Conservation (phyloP, 768 basidiomycete genomes). For the Phlebiopsis flavidoalba region DNA sequence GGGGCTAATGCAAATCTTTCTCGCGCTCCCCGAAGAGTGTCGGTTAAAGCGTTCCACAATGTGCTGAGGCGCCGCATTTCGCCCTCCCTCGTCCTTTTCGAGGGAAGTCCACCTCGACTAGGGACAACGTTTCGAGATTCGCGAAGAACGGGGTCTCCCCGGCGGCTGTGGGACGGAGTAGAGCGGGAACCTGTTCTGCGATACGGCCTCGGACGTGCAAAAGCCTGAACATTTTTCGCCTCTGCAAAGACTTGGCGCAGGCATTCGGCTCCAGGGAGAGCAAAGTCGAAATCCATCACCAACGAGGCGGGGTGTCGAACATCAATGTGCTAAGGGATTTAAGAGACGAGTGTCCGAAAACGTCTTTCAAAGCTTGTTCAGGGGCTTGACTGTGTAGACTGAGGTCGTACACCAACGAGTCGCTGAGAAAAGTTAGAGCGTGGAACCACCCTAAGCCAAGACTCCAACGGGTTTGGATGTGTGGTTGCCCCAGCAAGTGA, state of each 20-base stretch:
- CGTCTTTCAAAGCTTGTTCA: too few species aligned
- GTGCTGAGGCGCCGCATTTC: not conserved
- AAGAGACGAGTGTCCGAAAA: too few species aligned
- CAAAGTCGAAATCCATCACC: not conserved
- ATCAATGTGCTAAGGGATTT: too few species aligned
- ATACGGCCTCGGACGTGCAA: not conserved
- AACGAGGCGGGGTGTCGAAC: too few species aligned
- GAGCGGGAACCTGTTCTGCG: not conserved
- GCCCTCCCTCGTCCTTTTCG: not conserved
- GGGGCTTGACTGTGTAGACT: too few species aligned
- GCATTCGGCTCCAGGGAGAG: not conserved
- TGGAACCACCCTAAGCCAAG: too few species aligned
- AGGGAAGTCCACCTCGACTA: not conserved
- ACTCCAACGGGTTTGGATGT: too few species aligned
- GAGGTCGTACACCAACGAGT: too few species aligned
- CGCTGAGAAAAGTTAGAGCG: too few species aligned
- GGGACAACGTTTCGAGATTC: not conserved
- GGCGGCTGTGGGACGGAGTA: not conserved
- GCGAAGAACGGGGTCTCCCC: not conserved
- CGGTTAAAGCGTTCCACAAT: not conserved
- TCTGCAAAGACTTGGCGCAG: not conserved
- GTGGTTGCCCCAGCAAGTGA: too few species aligned
- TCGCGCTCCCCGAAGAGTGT: not conserved
- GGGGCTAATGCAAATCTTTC: not conserved
- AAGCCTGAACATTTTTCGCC: not conserved